Base-by-base conservation (phyloP, 179 eudicot genomes). In the Gypsophila paniculata region DNA sequence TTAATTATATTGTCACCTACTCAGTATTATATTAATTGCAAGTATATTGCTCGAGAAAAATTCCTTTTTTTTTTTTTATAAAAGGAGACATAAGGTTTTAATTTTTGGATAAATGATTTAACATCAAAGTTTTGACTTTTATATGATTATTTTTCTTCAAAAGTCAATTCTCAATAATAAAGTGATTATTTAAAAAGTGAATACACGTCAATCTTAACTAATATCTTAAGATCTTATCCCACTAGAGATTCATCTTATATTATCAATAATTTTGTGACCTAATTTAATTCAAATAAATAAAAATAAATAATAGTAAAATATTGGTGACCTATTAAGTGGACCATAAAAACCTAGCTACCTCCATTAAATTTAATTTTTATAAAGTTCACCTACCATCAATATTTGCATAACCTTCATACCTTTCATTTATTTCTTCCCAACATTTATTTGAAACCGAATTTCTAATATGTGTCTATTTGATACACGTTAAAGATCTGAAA, bases 331-430 rank as follows among this genome's bases (percentile, higher is more conserved):
- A 12, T 53, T 67, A 72, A 72, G 11, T 62, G 71, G 72, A 78
- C 78, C 72, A 74, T 74, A 74, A 76, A 74, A 70, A 65, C 75
- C 65, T 54, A 74, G 38, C 81, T 74, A 52, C 81, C 81, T 66
- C 81, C 63, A 69, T 65, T 48, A 73, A 78, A 78, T 74, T 42
- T 9, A 66, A 64, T 23, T 74, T 66, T 78, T 61, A 74, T 74
- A 74, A 74, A 74, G 78, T 70, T 78, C 81, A 78, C 81, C 81
- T 74, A 78, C 81, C 81, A 48, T 17, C 70, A 70, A 73, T 54
- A 69, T 26, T 46, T 32, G 26, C 61, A 32, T 59, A 34, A 32
- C 19, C 48, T 48, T 49, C 60, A 60, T 25, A 9, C 61, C 61
- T 60, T 36, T 54, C 62, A 69, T 69, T 69, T 34, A 32, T 69